phyloP scores from a whole-genome alignment of 2,329 filamentous ascomycete genomes.

The Zelopaecilomyces penicillatus region DNA sequence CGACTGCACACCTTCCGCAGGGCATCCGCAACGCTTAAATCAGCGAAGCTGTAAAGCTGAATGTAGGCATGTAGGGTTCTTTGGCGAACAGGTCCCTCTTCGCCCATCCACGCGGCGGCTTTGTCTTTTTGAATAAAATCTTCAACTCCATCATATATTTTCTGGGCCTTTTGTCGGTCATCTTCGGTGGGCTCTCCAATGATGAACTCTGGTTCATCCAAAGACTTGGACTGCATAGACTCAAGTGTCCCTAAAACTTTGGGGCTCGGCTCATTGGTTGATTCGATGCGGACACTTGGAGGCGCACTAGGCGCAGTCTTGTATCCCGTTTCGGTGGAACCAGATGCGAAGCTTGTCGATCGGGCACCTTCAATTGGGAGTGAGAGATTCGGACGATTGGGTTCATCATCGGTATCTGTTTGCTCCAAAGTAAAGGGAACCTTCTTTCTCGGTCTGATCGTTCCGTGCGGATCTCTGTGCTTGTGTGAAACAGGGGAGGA shows the following conservation, averaged over 20 bases:
- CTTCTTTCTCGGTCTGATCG: constrained; percentile 19
- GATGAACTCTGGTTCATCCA: constrained; percentile 51
- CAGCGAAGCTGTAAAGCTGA: constrained; percentile 80
- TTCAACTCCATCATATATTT: constrained; percentile 78
- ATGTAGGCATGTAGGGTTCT: constrained; percentile 70
- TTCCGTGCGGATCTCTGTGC: constrained; percentile 18
- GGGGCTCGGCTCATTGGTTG: constrained; percentile 28
- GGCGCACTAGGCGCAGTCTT: constrained; percentile 34
- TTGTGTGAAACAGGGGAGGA: background rate
- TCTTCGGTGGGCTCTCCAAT: constrained; percentile 55
- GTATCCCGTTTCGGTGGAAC: constrained; percentile 30
- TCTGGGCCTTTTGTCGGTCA: constrained; percentile 68
- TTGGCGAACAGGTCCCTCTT: constrained; percentile 53
- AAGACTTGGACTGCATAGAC: constrained; percentile 29
- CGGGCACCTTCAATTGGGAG: constrained; percentile 35
- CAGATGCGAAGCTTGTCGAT: constrained; percentile 25
- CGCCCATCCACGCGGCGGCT: constrained; percentile 83
- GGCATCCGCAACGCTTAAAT: constrained; percentile 69
- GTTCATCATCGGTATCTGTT: constrained; percentile 25
- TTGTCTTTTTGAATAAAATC: constrained; percentile 70
- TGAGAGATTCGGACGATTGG: constrained; percentile 26
- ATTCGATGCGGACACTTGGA: constrained; percentile 38
- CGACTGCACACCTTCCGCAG: constrained; percentile 75
- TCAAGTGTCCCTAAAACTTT: constrained; percentile 25
- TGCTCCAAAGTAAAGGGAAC: constrained; percentile 15